phyloP scores from a whole-genome alignment of 306 rosid genomes.

The Trichosanthes cucumerina region DNA sequence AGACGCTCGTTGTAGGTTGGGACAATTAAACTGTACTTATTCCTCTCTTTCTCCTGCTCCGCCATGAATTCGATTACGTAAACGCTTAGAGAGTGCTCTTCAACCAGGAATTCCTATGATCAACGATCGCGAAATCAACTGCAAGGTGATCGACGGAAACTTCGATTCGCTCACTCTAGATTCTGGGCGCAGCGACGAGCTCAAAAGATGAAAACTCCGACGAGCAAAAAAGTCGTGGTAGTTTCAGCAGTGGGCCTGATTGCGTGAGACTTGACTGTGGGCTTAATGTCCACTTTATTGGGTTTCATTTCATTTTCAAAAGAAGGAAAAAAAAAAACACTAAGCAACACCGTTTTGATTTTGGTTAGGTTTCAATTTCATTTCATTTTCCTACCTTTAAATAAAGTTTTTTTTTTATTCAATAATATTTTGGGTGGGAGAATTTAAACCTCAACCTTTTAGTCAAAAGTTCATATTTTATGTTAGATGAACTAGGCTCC shows the following conservation, averaged over 20 bases:
- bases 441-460: too few species aligned
- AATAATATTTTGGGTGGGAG: too few species aligned
- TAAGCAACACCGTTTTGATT: too few species aligned
- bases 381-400: too few species aligned
- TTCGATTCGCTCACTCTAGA: background rate
- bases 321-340: too few species aligned
- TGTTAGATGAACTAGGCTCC: too few species aligned
- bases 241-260: background rate
- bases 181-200: background rate
- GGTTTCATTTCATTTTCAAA: too few species aligned
- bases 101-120: background rate
- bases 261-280: background rate
- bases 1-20: constrained; percentile 93
- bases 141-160: background rate
- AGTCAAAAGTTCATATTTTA: too few species aligned
- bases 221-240: background rate
- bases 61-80: background rate
- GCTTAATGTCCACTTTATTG: background rate
- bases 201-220: background rate
- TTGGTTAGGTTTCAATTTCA: too few species aligned
- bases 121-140: background rate
- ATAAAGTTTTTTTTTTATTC: too few species aligned
- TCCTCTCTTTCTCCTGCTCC: constrained; percentile 24
- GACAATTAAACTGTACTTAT: constrained; percentile 75
- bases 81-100: background rate